A percentile compares a stretch with the other conserved stretches of the same genome.
phyloP scores from a whole-genome alignment of 768 basidiomycete species.

The Boletus reticuloceps region DNA sequence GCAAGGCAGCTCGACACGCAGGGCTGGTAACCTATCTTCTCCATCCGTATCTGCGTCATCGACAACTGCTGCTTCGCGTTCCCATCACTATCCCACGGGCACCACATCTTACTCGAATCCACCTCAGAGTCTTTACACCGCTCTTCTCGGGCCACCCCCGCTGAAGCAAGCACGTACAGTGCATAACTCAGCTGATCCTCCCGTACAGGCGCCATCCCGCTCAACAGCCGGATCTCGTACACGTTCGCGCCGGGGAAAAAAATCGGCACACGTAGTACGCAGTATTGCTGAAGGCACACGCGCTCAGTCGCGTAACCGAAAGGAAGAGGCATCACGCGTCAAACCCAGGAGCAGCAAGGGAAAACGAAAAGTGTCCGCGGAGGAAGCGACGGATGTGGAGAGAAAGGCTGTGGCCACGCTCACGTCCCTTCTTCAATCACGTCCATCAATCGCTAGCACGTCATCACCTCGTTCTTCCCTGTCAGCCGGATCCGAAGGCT shows the following conservation, averaged over 20 bases:
- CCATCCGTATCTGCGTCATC: constrained; percentile 24
- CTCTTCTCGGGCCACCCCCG: constrained; percentile 76
- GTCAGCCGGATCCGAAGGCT: constrained; percentile 66
- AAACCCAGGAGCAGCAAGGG: constrained; percentile 47
- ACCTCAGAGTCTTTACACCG: constrained; percentile 63
- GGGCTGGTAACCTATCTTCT: constrained; percentile 48
- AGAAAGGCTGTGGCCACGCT: constrained; percentile 83
- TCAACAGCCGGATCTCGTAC: constrained; percentile 32
- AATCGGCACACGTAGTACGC: constrained; percentile 26
- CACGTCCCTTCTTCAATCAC: constrained; percentile 66
- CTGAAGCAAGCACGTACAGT: constrained; percentile 77
- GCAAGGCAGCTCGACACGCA: constrained; percentile 40
- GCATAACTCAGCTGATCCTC: constrained; percentile 69
- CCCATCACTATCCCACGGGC: constrained; percentile 41
- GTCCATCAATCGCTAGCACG: constrained; percentile 58
- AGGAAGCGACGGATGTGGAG: constrained; percentile 51
- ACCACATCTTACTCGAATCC: constrained; percentile 38
- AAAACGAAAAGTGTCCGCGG: constrained; percentile 43
- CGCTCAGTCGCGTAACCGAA: constrained; percentile 42
- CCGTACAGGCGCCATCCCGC: constrained; percentile 48
- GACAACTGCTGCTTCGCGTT: constrained; percentile 35
- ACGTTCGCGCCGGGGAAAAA: constrained; percentile 17
- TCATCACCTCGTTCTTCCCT: constrained; percentile 73
- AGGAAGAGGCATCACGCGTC: constrained; percentile 35
- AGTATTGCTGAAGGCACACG: constrained; percentile 48